phyloP scores from a whole-genome alignment of 805 yeast genomes.

The Wickerhamiella kurtzmanii region DNA sequence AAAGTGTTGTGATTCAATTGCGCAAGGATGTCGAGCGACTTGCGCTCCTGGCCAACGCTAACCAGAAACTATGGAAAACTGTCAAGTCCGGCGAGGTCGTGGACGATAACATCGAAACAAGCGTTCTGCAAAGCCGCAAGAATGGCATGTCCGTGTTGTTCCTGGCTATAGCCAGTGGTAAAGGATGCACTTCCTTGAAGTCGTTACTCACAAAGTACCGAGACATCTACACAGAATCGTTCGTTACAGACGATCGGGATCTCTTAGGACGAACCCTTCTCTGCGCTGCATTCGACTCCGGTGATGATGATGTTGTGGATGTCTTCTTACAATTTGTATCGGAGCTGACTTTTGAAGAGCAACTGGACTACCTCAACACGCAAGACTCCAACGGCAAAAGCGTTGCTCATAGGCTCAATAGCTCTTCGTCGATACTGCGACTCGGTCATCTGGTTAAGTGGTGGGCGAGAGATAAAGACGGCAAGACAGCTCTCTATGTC shows the following conservation, averaged over 20 bases:
- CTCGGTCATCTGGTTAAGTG: conserved; percentile 57
- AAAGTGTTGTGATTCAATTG: conserved; percentile 65
- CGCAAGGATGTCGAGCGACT: conserved; percentile 31
- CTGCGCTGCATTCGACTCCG: conserved; percentile 46
- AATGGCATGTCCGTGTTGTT: conserved; percentile 62
- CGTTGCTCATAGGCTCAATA: conserved; percentile 39
- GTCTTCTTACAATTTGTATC: conserved; percentile 35
- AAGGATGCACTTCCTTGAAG: conserved; percentile 33
- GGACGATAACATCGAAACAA: background rate
- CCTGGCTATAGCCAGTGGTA: conserved; percentile 42
- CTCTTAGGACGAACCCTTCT: conserved; percentile 44
- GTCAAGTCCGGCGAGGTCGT: conserved; percentile 20
- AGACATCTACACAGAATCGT: conserved; percentile 47
- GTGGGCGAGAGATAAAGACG: conserved; percentile 47
- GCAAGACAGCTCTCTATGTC: conserved; percentile 68
- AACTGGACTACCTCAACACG: conserved; percentile 39
- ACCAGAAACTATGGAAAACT: conserved; percentile 41
- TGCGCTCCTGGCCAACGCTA: conserved; percentile 32
- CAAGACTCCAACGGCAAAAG: conserved; percentile 58
- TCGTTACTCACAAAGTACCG: conserved; percentile 27
- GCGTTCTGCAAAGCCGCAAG: conserved; percentile 17
- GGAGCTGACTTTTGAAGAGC: conserved; percentile 33
- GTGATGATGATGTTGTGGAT: conserved; percentile 34
- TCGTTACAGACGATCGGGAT: conserved; percentile 49
- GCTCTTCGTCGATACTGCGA: conserved; percentile 35